Base-by-base conservation (phyloP, 2,329 filamentous ascomycete genomes). In the Xenoacremonium recifei region DNA sequence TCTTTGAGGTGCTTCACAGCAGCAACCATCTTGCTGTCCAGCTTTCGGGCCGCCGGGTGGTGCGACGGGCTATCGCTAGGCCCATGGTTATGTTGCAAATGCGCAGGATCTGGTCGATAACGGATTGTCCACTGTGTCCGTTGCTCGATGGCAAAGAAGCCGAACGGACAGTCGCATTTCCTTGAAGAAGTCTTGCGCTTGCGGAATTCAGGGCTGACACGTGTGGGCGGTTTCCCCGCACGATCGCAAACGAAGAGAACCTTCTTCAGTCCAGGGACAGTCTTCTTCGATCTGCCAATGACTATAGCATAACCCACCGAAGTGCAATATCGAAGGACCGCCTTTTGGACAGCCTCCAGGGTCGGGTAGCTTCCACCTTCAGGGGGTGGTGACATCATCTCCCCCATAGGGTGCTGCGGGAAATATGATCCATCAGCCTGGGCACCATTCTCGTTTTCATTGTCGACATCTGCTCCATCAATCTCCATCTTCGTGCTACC, bases 81-180 rank as follows among this genome's bases (percentile, higher is more conserved):
- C 1, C 77, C 77, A 53, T 85, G 81, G 53, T 85, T 85, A 60
- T 85, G 81, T 41, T 70, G 63, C 30, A 84, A 64, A 55, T 84
- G 80, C 38, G 69, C 57, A 5, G 70, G 62, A 47, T 84, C 76
- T 3, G 81, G 81, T 4, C 81, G 76, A 55, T 84, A 84, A 39
- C 81, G 73, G 44, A 85, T 76, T 0, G 79, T 80, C 81, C 81
- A 85, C 51, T 84, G 79, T 1, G 79, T 83, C 45, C 81, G 72
- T 55, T 84, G 79, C 60, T 85, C 81, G 29, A 85, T 80, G 41
- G 81, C 81, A 50, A 84, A 85, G 60, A 85, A 84, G n/a, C 81
- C 81, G 59, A 85, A 85, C 21, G 79, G 79, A 49, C 81, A 85
- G 52, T 84, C 80, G 54, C 81, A 84, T 55, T 85, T 85, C 34